These are phyloP conservation scores for Draba incana DNA, from an alignment of 345 rosid genomes.

Conservation along the genomic window DNA sequence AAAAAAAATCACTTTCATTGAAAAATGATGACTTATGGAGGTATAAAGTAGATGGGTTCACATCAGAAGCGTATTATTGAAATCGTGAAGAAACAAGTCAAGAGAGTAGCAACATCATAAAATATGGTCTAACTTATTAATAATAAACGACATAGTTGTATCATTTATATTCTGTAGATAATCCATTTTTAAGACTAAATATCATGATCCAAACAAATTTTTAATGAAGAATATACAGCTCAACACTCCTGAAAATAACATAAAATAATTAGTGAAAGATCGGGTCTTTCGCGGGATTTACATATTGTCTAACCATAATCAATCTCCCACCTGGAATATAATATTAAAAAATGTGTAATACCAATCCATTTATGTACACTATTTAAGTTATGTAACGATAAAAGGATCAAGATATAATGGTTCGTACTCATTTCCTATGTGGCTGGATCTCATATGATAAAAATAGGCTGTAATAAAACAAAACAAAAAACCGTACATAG, in stretches of 20 bases:
- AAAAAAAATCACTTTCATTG: neutral
- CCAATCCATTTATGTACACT: neutral
- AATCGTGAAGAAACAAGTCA: slow-evolving; percentile 45
- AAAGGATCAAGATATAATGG: too few species aligned
- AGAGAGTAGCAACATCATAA: slow-evolving; percentile 38
- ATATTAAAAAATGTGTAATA: neutral
- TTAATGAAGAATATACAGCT: slow-evolving; percentile 32
- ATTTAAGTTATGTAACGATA: neutral
- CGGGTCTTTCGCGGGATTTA: slow-evolving; percentile 36
- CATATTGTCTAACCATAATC: slow-evolving; percentile 2
- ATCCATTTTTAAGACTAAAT: slow-evolving; percentile 13
- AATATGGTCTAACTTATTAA: slow-evolving; percentile 20
- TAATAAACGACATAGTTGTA: slow-evolving; percentile 2
- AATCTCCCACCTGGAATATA: slow-evolving; percentile 32
- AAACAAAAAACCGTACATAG: too few species aligned
- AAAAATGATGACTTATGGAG: slow-evolving; percentile 21
- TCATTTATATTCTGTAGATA: slow-evolving; percentile 13
- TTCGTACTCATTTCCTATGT: too few species aligned
- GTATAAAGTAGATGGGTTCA: slow-evolving; percentile 35
- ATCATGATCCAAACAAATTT: slow-evolving; percentile 26
- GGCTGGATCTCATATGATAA: too few species aligned
- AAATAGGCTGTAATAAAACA: too few species aligned
- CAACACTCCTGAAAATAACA: slow-evolving; percentile 31
- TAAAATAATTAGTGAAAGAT: slow-evolving; percentile 18
- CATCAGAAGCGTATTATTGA: slow-evolving; percentile 34